These are phyloP conservation scores for Paraphaeosphaeria minitans DNA, from an alignment of 2,329 filamentous ascomycete species.

Conservation along the genomic window DNA sequence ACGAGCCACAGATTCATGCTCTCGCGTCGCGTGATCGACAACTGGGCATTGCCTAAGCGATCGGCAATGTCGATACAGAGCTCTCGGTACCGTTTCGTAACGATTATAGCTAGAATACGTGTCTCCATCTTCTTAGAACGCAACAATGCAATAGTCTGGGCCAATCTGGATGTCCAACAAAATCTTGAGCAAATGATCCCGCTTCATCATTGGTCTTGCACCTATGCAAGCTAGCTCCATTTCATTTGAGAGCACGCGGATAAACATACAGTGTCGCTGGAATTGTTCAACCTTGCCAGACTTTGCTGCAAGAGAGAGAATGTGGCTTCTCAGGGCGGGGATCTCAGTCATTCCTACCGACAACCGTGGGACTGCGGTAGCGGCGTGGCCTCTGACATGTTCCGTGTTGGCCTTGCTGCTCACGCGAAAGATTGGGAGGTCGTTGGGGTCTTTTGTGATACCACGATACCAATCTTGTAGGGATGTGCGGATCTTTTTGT, in stretches of 20 bases:
- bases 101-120: neutral
- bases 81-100: neutral
- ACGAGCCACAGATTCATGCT: too few species aligned
- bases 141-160: neutral
- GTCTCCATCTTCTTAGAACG: neutral
- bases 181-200: slow-evolving; percentile 10
- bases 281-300: slow-evolving; percentile 1
- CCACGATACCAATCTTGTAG: slow-evolving; percentile 8
- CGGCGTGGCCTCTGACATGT: neutral
- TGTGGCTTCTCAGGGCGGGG: neutral
- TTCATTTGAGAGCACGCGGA: neutral
- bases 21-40: too few species aligned
- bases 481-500: neutral
- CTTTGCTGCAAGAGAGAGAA: slow-evolving; percentile 2
- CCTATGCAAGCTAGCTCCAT: slow-evolving; percentile 10
- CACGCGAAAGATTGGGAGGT: slow-evolving; percentile 1
- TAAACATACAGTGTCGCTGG: neutral
- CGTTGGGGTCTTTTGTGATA: neutral
- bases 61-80: neutral
- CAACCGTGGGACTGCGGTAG: neutral
- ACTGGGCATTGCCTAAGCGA: too few species aligned
- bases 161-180: neutral
- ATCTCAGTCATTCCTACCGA: slow-evolving; percentile 1
- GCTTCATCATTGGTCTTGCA: slow-evolving; percentile 11
- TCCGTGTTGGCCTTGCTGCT: slow-evolving; percentile 10